Evolutionary conservation across 345 rosid genomes (phyloP).

Genomic region (Bruguiera parviflora): DNA sequence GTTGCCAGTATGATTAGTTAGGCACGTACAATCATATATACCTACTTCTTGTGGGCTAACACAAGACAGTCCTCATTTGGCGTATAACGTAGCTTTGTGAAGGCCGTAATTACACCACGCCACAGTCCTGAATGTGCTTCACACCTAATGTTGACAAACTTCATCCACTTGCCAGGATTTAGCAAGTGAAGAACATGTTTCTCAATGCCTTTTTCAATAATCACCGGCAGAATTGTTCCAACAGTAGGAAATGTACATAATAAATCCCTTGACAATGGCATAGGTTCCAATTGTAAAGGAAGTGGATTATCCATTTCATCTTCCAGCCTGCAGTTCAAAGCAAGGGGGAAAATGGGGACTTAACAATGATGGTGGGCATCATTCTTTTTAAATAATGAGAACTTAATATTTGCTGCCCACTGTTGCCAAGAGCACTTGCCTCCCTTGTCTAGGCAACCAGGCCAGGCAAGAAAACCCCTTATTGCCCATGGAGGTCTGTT

Average conservation of each 20-base stretch:
- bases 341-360: neutral
- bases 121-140: constrained; percentile 62
- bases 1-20: no score
- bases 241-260: constrained; percentile 61
- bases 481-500: no score
- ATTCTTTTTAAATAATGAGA: neutral
- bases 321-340: constrained; percentile 40
- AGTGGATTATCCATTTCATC: constrained; percentile 47
- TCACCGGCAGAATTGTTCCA: constrained; percentile 70
- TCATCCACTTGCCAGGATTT: constrained; percentile 59
- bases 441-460: no score
- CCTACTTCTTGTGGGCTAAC: constrained; percentile 49
- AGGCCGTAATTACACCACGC: constrained; percentile 48
- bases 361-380: neutral
- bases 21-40: neutral
- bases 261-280: constrained; percentile 49
- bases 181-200: constrained; percentile 40
- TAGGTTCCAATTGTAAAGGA: constrained; percentile 48
- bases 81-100: constrained; percentile 43
- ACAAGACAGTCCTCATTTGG: constrained; percentile 37
- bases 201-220: constrained; percentile 29
- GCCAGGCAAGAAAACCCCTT: no score
- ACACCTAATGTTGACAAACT: constrained; percentile 47
- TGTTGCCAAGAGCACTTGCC: no score
- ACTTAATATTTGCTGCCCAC: no score